Conservation (phyloP, 768 basidiomycete genomes). For the Agrocybe chaxingu region DNA sequence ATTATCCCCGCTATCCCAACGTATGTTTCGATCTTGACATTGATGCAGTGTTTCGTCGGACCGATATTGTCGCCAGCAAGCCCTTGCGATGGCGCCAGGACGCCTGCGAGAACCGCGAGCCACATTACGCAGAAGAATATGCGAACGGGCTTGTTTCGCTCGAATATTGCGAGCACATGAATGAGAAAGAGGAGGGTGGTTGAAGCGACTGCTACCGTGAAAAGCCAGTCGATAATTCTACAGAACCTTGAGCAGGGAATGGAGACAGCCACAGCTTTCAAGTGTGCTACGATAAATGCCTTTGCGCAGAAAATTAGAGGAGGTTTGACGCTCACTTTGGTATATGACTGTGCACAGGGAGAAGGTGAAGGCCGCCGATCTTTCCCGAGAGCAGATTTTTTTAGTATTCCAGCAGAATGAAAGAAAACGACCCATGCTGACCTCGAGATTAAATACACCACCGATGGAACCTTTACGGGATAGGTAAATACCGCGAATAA, state of each 20-base stretch:
- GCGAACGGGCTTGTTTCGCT: constrained; percentile 8
- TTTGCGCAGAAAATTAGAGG: too few relatives aligned
- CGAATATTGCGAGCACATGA: constrained; percentile 18
- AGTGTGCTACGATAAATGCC: too few relatives aligned
- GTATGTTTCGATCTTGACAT: constrained; percentile 8
- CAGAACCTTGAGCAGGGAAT: constrained; percentile 1
- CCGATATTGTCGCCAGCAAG: constrained; percentile 8
- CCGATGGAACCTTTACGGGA: not conserved
- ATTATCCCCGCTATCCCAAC: constrained; percentile 11
- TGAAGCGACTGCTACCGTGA: constrained; percentile 9
- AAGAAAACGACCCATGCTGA: not conserved
- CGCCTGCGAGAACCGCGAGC: constrained; percentile 18
- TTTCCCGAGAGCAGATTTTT: too few relatives aligned
- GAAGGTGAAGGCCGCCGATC: too few relatives aligned
- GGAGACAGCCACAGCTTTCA: constrained; percentile 4
- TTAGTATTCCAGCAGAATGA: too few relatives aligned
- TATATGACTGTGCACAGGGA: too few relatives aligned
- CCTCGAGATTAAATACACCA: constrained; percentile 6
- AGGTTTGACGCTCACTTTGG: too few relatives aligned
- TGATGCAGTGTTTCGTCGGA: constrained; percentile 17
- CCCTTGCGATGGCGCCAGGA: constrained; percentile 18
- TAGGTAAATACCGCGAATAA: too few relatives aligned
- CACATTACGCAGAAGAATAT: constrained; percentile 22
- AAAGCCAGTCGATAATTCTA: constrained; percentile 6
- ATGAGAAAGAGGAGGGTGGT: constrained; percentile 21